Evolutionary conservation across 805 yeast genomes (phyloP), one percentile per base, ranked within the genome.

Genomic region (Jamesozyma hellenica): DNA sequence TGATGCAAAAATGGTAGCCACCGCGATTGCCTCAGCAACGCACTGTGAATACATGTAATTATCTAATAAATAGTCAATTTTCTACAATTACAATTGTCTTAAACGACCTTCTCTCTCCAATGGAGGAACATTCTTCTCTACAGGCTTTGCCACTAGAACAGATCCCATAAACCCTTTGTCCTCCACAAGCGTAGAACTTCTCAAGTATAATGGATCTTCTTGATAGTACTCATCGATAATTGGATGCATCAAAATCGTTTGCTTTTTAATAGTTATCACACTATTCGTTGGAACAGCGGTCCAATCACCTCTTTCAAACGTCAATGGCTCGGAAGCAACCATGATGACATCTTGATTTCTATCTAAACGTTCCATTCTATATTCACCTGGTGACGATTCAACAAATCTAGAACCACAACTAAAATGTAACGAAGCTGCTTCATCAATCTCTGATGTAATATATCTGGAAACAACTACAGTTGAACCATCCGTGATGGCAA

Each of bases 231-330:
- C 95, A 58, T 92, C 97, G 35, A 71, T 66, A 32, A 92, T 83
- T 2, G 98, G 98, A 57, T 88, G 95, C 64, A 92, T 65, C 35
- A 92, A 66, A 3, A 92, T 92, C 1, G 94, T 85, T 58, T 88
- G 95, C 41, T 77, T 79, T 47, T 77, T 79, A 43, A 92, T 77
- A 0, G 95, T 83, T 13, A 92, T 60, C 1, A 81, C 66, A 3
- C 96, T 82, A 58, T 92, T 92, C 1, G 97, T 82, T 2, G 97
- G 97, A 1, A 92, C 94, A 3, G 96, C 80, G 38, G 90, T 83
- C 98, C 98, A 92, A 62, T 92, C 98, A 30, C 88, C 90, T 41
- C 98, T 67, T 64, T 92, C 97, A 60, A 92, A 92, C 0, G 98
- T 92, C 42, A 92, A 68, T 0, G 98, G 98, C 56, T 92, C 98